Base-by-base conservation (phyloP, 805 yeast genomes). In the Metschnikowia reukaufii region DNA sequence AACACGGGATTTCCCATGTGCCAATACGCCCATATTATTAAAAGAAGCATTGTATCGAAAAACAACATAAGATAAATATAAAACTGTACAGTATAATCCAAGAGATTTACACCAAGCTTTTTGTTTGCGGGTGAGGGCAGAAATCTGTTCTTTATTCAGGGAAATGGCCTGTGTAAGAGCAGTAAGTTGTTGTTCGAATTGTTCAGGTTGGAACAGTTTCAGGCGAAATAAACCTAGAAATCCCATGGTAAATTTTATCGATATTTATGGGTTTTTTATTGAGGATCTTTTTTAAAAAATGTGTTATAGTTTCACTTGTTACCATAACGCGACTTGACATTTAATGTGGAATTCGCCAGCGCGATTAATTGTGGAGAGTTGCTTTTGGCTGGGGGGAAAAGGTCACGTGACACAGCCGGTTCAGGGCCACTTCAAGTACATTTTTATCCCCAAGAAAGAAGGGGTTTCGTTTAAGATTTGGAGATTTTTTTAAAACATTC, bases 141-240 rank as follows among this genome's bases (percentile, higher is more conserved):
- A 38, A 13, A 67, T 42, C 21, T 56, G 60, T 39, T 61, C 59
- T 40, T 67, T 61, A 10, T 59, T 57, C 19, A 38, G 49, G 2
- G 64, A 45, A 34, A 77, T 75, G 20, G 64, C 60, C 2, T 58
- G 60, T 0, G 79, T 62, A 10, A 78, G 44, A 2, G 53, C 36
- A 17, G 73, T 67, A 33, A 78, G 60, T 27, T 73, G 72, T 48
- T 63, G 67, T 48, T 78, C 82, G 55, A 70, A 77, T 34, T 55
- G 50, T 20, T 69, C 68, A 4, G 79, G 74, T 47, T 75, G 73
- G 51, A 76, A 63, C 39, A 55, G 61, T 31, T 53, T 58, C 53
- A 49, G 52, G 34, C 51, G 44, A 33, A 54, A 54, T 10, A 54
- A 38, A 18, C 56, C 47, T 6, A 56, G 43, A 29, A 56, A 51